Conservation (phyloP, 441 rosid genomes). For the Oxalis stricta region DNA sequence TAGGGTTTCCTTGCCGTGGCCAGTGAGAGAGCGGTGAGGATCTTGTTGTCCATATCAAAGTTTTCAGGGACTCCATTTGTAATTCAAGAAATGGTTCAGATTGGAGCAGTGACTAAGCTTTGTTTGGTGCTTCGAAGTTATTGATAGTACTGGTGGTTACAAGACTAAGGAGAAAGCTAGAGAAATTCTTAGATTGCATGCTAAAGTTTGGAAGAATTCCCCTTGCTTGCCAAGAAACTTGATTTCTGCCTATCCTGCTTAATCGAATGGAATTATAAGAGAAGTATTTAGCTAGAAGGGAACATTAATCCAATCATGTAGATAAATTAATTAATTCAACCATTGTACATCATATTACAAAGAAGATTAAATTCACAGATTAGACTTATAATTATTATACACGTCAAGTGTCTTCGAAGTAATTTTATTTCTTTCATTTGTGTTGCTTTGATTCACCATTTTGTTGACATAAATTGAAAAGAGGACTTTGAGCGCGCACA, state of each 20-base stretch:
- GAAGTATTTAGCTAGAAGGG: too few species aligned
- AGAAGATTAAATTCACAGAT: too few species aligned
- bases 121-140: slow-evolving; percentile 61
- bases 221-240: slow-evolving; percentile 49
- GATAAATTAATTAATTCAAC: too few species aligned
- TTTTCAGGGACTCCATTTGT: slow-evolving; percentile 36
- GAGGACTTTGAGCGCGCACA: too few species aligned
- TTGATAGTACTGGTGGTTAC: slow-evolving; percentile 21
- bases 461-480: too few species aligned
- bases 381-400: too few species aligned
- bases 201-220: slow-evolving; percentile 60
- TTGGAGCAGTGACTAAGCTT: slow-evolving; percentile 68
- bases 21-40: slow-evolving; percentile 62
- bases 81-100: slow-evolving; percentile 58
- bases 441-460: too few species aligned
- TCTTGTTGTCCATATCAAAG: slow-evolving; percentile 42
- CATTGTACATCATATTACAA: too few species aligned
- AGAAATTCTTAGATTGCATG: slow-evolving; percentile 56
- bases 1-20: slow-evolving; percentile 56
- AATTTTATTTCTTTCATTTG: too few species aligned
- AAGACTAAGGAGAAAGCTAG: slow-evolving; percentile 48
- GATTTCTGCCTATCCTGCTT: slow-evolving; percentile 39
- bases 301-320: too few species aligned
- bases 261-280: too few species aligned
- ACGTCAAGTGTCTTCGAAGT: too few species aligned